These are phyloP conservation scores for Erythrophleum fordii DNA, from an alignment of 306 rosid species.

Conservation along the genomic window DNA sequence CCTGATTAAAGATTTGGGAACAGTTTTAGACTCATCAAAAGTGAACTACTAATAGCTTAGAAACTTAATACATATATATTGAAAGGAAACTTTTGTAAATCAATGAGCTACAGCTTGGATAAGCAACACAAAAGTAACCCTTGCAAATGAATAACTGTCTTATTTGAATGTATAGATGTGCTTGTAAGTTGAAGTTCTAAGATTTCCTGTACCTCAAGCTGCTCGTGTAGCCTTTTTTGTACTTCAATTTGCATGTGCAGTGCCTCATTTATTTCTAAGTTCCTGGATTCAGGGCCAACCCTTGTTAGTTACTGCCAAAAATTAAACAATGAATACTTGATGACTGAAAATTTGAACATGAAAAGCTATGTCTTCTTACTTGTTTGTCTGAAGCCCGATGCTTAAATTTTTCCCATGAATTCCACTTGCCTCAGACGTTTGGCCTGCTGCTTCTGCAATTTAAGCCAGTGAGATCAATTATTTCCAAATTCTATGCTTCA, in stretches of 20 bases:
- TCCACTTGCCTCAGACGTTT: conserved; percentile 63
- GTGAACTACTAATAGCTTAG: neutral
- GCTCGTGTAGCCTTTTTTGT: conserved; percentile 85
- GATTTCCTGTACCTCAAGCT: conserved; percentile 69
- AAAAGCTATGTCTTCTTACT: conserved; percentile 56
- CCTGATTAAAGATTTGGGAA: conserved; percentile 51
- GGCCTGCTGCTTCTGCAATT: conserved; percentile 46
- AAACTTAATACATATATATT: neutral
- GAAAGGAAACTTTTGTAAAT: neutral
- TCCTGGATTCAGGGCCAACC: conserved; percentile 46
- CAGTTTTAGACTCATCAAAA: neutral
- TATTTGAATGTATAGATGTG: neutral
- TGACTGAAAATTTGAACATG: neutral
- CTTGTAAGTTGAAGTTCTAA: conserved; percentile 2
- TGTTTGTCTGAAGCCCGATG: conserved; percentile 63
- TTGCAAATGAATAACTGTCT: neutral
- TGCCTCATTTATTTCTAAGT: conserved; percentile 71
- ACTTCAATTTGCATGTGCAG: conserved; percentile 89
- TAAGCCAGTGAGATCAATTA: conserved; percentile 29
- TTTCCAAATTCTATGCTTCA: conserved; percentile 15
- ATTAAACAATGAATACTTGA: conserved; percentile 8
- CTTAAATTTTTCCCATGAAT: conserved; percentile 59
- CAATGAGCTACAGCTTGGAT: neutral
- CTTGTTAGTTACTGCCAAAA: conserved; percentile 25
- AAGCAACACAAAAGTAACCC: neutral